Evolutionary conservation across 331 rosid genomes (phyloP), one percentile per base, ranked within the genome.

Genomic region (Pyracantha coccinea): DNA sequence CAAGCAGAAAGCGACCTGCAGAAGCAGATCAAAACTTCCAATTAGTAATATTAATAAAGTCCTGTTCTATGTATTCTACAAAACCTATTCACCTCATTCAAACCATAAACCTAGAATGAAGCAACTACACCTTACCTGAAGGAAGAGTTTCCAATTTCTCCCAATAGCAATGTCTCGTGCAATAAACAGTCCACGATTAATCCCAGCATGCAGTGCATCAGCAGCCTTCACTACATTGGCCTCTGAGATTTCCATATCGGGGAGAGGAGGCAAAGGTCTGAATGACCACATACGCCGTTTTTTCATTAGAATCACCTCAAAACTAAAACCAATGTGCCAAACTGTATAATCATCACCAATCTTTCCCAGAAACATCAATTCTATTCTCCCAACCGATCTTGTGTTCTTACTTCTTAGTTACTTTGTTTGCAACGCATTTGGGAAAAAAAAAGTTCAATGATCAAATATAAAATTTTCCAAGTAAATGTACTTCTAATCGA

Each of bases 261-360:
- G 98, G 52, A 92, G 86, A 75, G 98, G 99, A 76, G 99, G 99
- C 59, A 92, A 89, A 21, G 99, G 99, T 83, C 99, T 95, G 84
- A n/a, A 58, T 38, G 55, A 83, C 71, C 68, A 20, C 68, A 78
- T 13, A 68, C 29, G 66, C 16, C 6, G 66, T 59, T 59, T 41
- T 44, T 31, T 65, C 78, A 74, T 16, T 31, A 44, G 61, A 66
- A 15, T 21, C 53, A 68, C 55, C 62, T 38, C 76, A 67, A 78
- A 75, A 31, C 7, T 13, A 72, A 59, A 54, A 78, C 35, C 66
- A n/a, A 77, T 71, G 38, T 63, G 13, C 35, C 57, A n/a, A 65
- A 57, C 71, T 54, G 31, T 17, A 31, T 21, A 64, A 60, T 7
- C 28, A 61, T 1, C 38, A 67, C 16, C 1, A 33, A 35, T 31